phyloP scores from a whole-genome alignment of 306 rosid species.

The Lagenaria siceraria region DNA sequence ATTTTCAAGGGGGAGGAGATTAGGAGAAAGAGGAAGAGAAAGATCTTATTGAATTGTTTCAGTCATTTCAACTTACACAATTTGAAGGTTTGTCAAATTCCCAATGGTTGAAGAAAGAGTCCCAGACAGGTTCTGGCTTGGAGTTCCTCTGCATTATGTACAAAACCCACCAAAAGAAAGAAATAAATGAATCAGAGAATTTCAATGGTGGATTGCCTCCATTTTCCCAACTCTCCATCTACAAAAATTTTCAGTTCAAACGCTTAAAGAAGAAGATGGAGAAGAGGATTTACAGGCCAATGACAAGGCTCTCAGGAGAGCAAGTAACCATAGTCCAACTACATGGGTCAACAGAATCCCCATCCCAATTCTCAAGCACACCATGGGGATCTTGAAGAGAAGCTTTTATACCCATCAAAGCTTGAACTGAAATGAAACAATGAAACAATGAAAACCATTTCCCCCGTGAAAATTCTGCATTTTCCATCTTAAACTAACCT shows the following conservation, averaged over 20 bases:
- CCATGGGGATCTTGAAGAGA: conserved; percentile 83
- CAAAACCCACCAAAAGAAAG: conserved; percentile 17
- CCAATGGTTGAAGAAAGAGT: conserved; percentile 87
- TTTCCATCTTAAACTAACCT: neutral
- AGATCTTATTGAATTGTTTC: neutral
- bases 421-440: conserved; percentile 52
- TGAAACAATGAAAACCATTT: neutral
- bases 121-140: conserved; percentile 91
- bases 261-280: neutral
- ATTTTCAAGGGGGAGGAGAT: neutral
- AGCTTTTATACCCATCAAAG: conserved; percentile 68
- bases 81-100: conserved; percentile 89
- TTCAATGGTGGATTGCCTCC: neutral
- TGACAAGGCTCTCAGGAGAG: conserved; percentile 70
- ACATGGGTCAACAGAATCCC: conserved; percentile 96
- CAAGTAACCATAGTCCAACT: conserved; percentile 99
- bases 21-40: neutral
- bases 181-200: conserved; percentile 1
- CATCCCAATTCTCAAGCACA: conserved; percentile 90
- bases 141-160: conserved; percentile 62
- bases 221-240: neutral
- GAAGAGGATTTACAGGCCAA: conserved; percentile 56
- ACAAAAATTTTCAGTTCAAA: neutral
- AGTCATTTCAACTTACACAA: conserved; percentile 49
- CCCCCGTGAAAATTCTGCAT: neutral